Evolutionary conservation across 768 basidiomycete genomes (phyloP), one percentile per base, ranked within the genome.

Genomic region (Lanmaoa pseudosensibilis): DNA sequence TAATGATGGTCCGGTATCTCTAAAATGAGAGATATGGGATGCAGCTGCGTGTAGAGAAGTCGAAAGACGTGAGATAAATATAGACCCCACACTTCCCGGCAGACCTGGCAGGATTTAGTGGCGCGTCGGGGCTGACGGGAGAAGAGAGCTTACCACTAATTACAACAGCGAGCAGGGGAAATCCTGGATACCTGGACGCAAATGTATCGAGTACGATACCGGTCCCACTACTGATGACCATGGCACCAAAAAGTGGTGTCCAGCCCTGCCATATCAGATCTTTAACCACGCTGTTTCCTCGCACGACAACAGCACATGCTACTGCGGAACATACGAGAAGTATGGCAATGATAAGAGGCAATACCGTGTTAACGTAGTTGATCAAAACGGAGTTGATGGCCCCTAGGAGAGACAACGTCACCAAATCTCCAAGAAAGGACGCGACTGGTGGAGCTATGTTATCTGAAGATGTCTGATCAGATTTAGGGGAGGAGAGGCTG

Each of bases 391-490:
- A 81, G 7, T 91, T 87, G n/a, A 87, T 77, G 18, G 75, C 54
- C n/a, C 88, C 91, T 27, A 98, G 76, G 52, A 98, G 84, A 56
- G 85, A 80, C 46, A 99, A 83, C 0, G 96, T 96, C 48, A 98
- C 80, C 34, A 99, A 80, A 66, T 98, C 97, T 5, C 97, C 96
- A 2, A 98, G 80, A 64, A 92, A 93, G 3, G 93, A 84, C 0
- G 97, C 97, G 10, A 98, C 80, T 0, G 97, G 94, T 0, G 97
- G 92, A 2, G 95, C 90, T 61, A 98, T 95, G 70, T 99, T 99
- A 68, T 97, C 94, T 93, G 65, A 8, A 43, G 15, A 33, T 12
- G 7, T 3, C 11, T 21, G 38, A 50, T 65, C 18, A 54, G 27
- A 33, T 15, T 16, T n/a, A n/a, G n/a, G 46, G 18, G 21, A 34